Conservation (phyloP, 2,329 filamentous ascomycete genomes). For the Bipolaris zeicola region DNA sequence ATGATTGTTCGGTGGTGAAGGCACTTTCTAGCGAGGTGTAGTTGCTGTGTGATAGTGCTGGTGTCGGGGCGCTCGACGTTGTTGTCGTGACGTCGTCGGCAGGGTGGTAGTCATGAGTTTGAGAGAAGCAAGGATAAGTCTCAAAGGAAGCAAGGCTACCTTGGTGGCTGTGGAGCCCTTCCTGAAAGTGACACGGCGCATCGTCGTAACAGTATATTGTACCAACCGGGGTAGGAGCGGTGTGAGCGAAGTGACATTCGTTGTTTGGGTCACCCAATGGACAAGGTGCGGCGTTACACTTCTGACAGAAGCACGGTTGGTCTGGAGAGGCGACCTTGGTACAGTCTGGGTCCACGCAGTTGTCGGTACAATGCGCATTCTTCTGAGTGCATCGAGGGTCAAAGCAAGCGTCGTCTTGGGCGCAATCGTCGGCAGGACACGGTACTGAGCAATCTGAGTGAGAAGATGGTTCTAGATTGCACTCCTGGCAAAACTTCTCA, state of each 20-base stretch:
- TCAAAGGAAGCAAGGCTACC: slow-evolving; percentile 33
- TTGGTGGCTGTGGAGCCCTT: slow-evolving; percentile 32
- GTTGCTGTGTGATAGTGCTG: slow-evolving; percentile 40
- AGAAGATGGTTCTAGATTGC: slow-evolving; percentile 38
- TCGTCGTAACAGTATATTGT: slow-evolving; percentile 46
- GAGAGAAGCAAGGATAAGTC: slow-evolving; percentile 40
- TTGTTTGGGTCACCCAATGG: slow-evolving; percentile 37
- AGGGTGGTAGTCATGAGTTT: slow-evolving; percentile 25
- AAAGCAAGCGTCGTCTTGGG: slow-evolving; percentile 41
- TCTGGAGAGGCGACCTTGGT: slow-evolving; percentile 39
- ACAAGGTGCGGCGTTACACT: slow-evolving; percentile 41
- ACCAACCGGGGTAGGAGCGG: slow-evolving; percentile 36
- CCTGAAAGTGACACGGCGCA: slow-evolving; percentile 43
- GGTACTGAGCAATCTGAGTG: slow-evolving; percentile 25
- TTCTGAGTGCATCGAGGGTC: slow-evolving; percentile 44
- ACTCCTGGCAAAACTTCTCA: slow-evolving; percentile 45
- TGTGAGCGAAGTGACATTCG: slow-evolving; percentile 43
- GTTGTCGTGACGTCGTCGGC: slow-evolving; percentile 28
- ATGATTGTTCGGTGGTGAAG: slow-evolving; percentile 36
- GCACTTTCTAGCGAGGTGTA: slow-evolving; percentile 41
- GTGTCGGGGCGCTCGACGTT: slow-evolving; percentile 36
- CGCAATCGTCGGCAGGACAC: slow-evolving; percentile 41
- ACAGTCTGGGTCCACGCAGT: slow-evolving; percentile 45
- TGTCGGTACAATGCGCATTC: slow-evolving; percentile 35
- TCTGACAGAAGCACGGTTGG: slow-evolving; percentile 43